Conservation (phyloP, 2,329 filamentous ascomycete genomes). For the Metarhizium robertsii region DNA sequence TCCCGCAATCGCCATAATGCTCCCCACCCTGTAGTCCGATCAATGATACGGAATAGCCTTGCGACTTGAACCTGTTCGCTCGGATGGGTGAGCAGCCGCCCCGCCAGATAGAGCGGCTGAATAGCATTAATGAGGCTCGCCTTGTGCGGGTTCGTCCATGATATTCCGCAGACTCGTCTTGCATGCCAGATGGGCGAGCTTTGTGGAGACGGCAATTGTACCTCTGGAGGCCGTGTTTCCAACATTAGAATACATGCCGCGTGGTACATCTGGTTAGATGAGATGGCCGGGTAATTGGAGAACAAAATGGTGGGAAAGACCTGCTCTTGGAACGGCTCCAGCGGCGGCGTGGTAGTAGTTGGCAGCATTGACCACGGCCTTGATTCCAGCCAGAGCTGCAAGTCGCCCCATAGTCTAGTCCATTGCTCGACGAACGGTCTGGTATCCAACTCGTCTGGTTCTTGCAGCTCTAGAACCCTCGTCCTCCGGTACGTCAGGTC, state of each 20-base stretch:
- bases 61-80: constrained; percentile 24
- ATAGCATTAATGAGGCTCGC: constrained; percentile 40
- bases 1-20: constrained; percentile 39
- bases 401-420: constrained; percentile 33
- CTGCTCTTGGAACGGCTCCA: constrained; percentile 13
- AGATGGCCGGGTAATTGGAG: constrained; percentile 38
- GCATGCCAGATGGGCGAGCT: constrained; percentile 3
- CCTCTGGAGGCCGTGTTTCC: constrained; percentile 27
- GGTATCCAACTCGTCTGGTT: constrained; percentile 28
- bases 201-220: constrained; percentile 16
- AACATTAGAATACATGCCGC: constrained; percentile 31
- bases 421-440: constrained; percentile 30
- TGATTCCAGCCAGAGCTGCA: constrained; percentile 35
- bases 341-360: constrained; percentile 15
- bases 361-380: constrained; percentile 29
- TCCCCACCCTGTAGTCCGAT: constrained; percentile 38
- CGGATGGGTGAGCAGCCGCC: constrained; percentile 35
- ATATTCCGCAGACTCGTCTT: constrained; percentile 39
- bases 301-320: constrained; percentile 39
- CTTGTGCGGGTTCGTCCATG: constrained; percentile 29
- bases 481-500: constrained; percentile 29
- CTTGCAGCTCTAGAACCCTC: constrained; percentile 28
- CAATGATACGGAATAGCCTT: constrained; percentile 32
- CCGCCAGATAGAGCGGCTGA: constrained; percentile 42
- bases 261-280: constrained; percentile 43